Evolutionary conservation across 352 stramenopile genomes (phyloP), one percentile per base, ranked within the genome.

Genomic region (Pythium dissotocum): DNA sequence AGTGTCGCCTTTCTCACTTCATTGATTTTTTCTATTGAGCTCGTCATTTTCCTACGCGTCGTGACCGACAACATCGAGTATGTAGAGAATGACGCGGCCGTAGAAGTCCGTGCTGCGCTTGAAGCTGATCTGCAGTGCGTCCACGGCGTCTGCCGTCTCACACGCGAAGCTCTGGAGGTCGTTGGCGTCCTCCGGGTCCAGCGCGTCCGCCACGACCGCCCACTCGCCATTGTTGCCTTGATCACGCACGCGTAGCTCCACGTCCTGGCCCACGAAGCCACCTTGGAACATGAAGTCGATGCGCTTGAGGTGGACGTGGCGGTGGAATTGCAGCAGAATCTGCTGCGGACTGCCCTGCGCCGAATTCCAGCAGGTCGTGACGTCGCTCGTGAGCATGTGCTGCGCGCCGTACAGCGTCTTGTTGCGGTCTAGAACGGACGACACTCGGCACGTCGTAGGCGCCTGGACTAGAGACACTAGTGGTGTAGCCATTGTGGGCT

Each of bases 201-300:
- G 69, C 6, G 71, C 64, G 28, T 61, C 58, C 1, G 61, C 57
- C 2, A 72, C 57, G 2, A 58, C 2, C 40, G 74, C 72, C 78
- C 78, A 86, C 21, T 72, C 56, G 38, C 40, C 49, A 24, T 7
- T 28, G 38, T 48, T 42, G 55, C 67, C 18, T 16, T 59, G 21
- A 2, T 51, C 0, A 46, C 21, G 8, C 33, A 75, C 72, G 38
- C 78, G 77, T 26, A 91, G 32, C 24, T 78, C 51, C 16, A 90
- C 69, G 54, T 90, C 80, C 36, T 91, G 81, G 8, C 82, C 85
- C 49, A 87, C 82, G 59, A 93, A 93, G 0, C 83, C 83, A 38
- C 83, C 85, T 65, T 93, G 85, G 69, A 93, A 91, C 83, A 93
- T 91, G 60, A 93, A 52, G 30, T 62, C 57, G 18, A 93, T 58